Evolutionary conservation across 208 protist species (phyloP).

Genomic region (Leishmania guyanensis): DNA sequence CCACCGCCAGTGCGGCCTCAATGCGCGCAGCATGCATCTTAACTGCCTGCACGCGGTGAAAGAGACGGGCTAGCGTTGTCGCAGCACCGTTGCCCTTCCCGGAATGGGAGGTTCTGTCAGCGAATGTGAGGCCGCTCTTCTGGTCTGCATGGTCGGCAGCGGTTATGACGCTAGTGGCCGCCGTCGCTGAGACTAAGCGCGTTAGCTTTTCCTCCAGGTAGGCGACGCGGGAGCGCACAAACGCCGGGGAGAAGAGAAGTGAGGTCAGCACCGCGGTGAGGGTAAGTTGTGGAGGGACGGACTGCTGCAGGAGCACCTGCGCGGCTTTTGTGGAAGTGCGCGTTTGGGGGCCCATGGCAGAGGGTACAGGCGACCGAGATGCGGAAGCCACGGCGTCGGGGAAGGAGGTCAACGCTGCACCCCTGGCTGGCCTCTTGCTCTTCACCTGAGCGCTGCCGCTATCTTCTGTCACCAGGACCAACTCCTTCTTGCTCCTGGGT

Average conservation of each 20-base stretch:
- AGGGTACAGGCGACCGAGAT: not conserved
- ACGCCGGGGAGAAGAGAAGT: conserved; percentile 29
- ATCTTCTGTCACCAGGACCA: conserved; percentile 2
- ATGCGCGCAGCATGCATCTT: conserved; percentile 25
- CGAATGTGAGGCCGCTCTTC: not conserved
- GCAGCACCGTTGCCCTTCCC: not conserved
- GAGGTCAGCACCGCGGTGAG: conserved; percentile 24
- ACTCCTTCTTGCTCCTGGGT: conserved; percentile 2
- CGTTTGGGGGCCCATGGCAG: not conserved
- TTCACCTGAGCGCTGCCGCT: not conserved
- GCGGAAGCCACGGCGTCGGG: not conserved
- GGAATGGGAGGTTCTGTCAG: not conserved
- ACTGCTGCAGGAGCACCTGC: conserved; percentile 4
- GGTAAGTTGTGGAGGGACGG: conserved; percentile 16
- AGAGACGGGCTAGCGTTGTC: conserved; percentile 19
- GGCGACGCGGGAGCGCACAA: conserved; percentile 22
- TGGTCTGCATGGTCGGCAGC: not conserved
- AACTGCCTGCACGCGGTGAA: conserved; percentile 33
- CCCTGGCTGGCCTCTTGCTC: not conserved
- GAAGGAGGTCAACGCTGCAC: not conserved
- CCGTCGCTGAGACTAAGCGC: conserved; percentile 7
- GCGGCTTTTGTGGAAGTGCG: not conserved
- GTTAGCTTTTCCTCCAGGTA: conserved; percentile 26
- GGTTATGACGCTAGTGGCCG: not conserved
- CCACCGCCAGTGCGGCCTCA: conserved; percentile 10